Conservation (phyloP, 495 filamentous ascomycete genomes). For the Tuber calosporum region DNA sequence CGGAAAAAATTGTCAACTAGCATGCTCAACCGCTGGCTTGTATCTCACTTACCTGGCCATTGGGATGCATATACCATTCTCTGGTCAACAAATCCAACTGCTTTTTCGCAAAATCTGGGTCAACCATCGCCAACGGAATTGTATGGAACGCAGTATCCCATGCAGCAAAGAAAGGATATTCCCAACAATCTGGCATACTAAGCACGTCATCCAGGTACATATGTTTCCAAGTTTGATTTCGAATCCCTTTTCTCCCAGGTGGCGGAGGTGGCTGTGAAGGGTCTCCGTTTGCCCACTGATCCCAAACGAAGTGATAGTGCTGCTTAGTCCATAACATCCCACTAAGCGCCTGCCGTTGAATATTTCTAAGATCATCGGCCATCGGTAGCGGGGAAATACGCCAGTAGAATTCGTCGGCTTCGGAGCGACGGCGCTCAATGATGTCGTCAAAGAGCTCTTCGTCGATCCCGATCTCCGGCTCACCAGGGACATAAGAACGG, state of each 20-base stretch:
- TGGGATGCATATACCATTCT: constrained; percentile 99
- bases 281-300: constrained; percentile 87
- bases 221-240: constrained; percentile 87
- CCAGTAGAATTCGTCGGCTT: constrained; percentile 94
- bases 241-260: constrained; percentile 65
- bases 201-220: constrained; percentile 88
- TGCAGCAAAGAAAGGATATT: constrained; percentile 95
- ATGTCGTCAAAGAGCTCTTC: constrained; percentile 89
- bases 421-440: constrained; percentile 72
- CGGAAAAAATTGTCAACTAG: not conserved
- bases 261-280: constrained; percentile 72
- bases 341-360: constrained; percentile 85
- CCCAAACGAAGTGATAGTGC: constrained; percentile 93
- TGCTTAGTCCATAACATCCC: constrained; percentile 99
- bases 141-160: constrained; percentile 98
- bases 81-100: constrained; percentile 90
- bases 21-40: constrained; percentile 46
- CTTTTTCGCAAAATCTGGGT: constrained; percentile 95
- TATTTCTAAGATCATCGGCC: constrained; percentile 87
- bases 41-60: constrained; percentile 61
- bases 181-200: constrained; percentile 97
- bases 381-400: constrained; percentile 89
- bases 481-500: constrained; percentile 7
- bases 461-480: constrained; percentile 51
- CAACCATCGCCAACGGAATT: constrained; percentile 92